Conservation (phyloP, 2,329 filamentous ascomycete species). For the Mycocentrospora acerina region DNA sequence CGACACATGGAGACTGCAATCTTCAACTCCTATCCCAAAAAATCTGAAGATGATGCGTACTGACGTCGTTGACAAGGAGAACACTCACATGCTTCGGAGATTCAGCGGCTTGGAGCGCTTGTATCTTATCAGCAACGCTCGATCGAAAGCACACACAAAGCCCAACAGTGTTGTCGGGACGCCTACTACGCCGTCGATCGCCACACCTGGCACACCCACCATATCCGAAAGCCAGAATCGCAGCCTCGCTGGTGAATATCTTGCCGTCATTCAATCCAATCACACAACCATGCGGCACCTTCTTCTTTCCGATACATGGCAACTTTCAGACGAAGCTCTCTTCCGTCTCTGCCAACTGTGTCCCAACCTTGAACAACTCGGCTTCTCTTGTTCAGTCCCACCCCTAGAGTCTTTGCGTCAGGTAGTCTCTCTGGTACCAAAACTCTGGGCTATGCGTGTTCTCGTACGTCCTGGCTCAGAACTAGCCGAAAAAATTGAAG, state of each 20-base stretch:
- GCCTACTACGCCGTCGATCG: conserved; percentile 28
- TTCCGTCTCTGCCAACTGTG: conserved; percentile 55
- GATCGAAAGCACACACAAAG: conserved; percentile 23
- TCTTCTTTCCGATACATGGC: conserved; percentile 59
- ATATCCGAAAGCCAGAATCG: conserved; percentile 29
- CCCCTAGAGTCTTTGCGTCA: conserved; percentile 41
- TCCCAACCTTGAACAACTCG: conserved; percentile 61
- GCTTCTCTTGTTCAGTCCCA: conserved; percentile 57
- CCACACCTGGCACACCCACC: conserved; percentile 26
- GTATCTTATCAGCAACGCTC: conserved; percentile 53
- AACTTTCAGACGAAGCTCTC: conserved; percentile 51
- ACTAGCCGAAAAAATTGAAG: conserved; percentile 25
- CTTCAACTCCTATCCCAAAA: conserved; percentile 24
- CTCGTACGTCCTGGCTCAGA: conserved; percentile 33
- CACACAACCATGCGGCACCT: conserved; percentile 58
- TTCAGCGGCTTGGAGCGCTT: conserved; percentile 52
- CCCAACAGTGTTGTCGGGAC: conserved; percentile 29
- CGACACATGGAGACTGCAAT: conserved; percentile 52
- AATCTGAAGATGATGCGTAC: conserved; percentile 52
- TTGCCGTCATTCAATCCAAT: conserved; percentile 53
- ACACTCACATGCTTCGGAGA: conserved; percentile 45
- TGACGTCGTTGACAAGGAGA: conserved; percentile 51
- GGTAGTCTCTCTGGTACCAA: conserved; percentile 41
- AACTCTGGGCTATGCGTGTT: conserved; percentile 46
- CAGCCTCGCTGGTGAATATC: conserved; percentile 48